Base-by-base conservation (phyloP, 1,284 basidiomycete genomes). In the Ganoderma sinense region DNA sequence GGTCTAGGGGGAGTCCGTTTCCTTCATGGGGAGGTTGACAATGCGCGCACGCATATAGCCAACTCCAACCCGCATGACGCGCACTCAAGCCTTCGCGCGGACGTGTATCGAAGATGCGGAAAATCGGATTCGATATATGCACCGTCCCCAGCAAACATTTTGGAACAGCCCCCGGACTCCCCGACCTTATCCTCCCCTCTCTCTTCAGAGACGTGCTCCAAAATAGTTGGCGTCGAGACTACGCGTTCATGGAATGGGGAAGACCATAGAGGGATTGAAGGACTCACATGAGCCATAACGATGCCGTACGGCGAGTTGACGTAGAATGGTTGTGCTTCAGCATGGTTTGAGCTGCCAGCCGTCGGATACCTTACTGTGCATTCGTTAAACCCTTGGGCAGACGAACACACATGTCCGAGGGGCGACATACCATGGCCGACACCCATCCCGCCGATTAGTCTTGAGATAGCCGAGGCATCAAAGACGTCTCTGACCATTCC, bases 301-400 rank as follows among this genome's bases (percentile, higher is more conserved):
- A 99, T 98, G 68, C 98, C 98, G 80, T 98, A 98, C 11, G 98
- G 98, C 26, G 96, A 97, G 85, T 99, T 99, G 77, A 99, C 98
- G 82, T 99, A 99, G 88, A 99, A 99, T 1, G 98, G 98, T 80
- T 99, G 98, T 5, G 98, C 97, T 82, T 99, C 98, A n/a, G 97
- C 93, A 76, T 98, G 94, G 69, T 97, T 95, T 67, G 97, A 98
- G 78, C 95, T 97, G 66, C 98, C 98, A 65, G 98, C 98, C 72
- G 98, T 99, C 33, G 98, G 98, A 84, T 99, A 98, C 69, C 97
- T 91, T 73, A 97, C 97, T 98, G 75, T 2, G 63, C 14, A 2
- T 64, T 13, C 14, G 31, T 66, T 23, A 65, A 65, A n/a, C 69
- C 55, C 59, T 11, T 48, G n/a, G 40, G 62, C 20, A 66, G 20